phyloP scores from a whole-genome alignment of 371 early-diverging fungal genomes.

The Funneliformis caledonium region DNA sequence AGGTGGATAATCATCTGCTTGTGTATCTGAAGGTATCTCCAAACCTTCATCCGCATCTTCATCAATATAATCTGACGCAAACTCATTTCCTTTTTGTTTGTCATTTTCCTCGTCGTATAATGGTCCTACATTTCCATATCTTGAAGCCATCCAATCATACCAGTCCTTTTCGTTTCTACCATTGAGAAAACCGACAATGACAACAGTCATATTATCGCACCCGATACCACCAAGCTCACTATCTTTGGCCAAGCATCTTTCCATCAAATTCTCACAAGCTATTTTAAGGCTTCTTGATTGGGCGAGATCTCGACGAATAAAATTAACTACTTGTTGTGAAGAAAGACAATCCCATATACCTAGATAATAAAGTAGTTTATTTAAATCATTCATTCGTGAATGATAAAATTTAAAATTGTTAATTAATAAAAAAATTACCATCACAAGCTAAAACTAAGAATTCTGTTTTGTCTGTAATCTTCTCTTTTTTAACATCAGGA shows the following conservation, averaged over 20 bases:
- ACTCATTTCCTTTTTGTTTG: not conserved
- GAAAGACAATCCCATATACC: conserved; percentile 97
- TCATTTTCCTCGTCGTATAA: not conserved
- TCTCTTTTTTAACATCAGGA: conserved; percentile 80
- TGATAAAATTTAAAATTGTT: not conserved
- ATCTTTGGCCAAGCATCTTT: conserved; percentile 84
- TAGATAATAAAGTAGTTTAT: conserved; percentile 41
- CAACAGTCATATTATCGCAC: conserved; percentile 98
- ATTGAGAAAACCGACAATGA: conserved; percentile 86
- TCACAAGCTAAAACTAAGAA: conserved; percentile 96
- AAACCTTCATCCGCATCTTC: conserved; percentile 5
- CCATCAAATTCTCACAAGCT: conserved; percentile 90
- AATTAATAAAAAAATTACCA: conserved; percentile 56
- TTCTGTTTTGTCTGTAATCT: conserved; percentile 76
- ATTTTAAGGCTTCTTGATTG: conserved; percentile 58
- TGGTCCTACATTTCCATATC: conserved; percentile 4
- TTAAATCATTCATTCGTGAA: not conserved
- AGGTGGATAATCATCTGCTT: not conserved
- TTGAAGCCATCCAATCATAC: conserved; percentile 51
- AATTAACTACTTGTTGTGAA: conserved; percentile 86
- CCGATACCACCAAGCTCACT: conserved; percentile 88
- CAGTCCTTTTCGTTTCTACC: conserved; percentile 75
- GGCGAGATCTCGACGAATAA: conserved; percentile 70
- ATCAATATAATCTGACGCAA: not conserved
- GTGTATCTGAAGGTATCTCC: not conserved